Conservation (phyloP, 225 moss, liverwort and hornwort genomes). For the Rhytidiadelphus loreus region DNA sequence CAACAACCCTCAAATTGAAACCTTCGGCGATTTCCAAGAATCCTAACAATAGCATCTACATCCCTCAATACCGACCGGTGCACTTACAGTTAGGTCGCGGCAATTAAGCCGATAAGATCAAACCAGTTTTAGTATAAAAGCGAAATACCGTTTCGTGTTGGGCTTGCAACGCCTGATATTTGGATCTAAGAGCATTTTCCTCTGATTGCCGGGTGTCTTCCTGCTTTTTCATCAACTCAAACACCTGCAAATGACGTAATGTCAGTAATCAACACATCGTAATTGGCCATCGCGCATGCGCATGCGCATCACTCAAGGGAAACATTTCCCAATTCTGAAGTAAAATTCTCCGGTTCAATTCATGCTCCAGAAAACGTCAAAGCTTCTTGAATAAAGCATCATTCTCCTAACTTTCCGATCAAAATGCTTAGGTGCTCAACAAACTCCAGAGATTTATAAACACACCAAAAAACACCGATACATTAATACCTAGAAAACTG, state of each 20-base stretch:
- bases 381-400: not conserved
- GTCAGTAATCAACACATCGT: not conserved
- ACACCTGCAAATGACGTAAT: conserved; percentile 32
- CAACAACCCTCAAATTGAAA: not conserved
- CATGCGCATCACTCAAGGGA: not conserved
- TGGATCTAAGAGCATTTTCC: conserved; percentile 62
- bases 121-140: not conserved
- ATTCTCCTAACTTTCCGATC: not conserved
- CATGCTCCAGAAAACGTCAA: not conserved
- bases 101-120: not conserved
- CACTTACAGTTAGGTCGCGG: not conserved
- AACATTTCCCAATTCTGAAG: not conserved
- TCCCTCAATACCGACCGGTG: not conserved
- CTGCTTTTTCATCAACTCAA: conserved; percentile 94
- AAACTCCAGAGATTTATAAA: not conserved
- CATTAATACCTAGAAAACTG: not conserved
- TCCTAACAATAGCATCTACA: not conserved
- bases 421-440: not conserved
- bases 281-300: not conserved
- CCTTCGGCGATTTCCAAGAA: not conserved
- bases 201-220: conserved; percentile 86
- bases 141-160: conserved; percentile 75
- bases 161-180: conserved; percentile 81
- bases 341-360: not conserved
- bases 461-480: not conserved